phyloP scores from a whole-genome alignment of 2,329 filamentous ascomycete species.

The Cladosporium austrohemisphaericum region DNA sequence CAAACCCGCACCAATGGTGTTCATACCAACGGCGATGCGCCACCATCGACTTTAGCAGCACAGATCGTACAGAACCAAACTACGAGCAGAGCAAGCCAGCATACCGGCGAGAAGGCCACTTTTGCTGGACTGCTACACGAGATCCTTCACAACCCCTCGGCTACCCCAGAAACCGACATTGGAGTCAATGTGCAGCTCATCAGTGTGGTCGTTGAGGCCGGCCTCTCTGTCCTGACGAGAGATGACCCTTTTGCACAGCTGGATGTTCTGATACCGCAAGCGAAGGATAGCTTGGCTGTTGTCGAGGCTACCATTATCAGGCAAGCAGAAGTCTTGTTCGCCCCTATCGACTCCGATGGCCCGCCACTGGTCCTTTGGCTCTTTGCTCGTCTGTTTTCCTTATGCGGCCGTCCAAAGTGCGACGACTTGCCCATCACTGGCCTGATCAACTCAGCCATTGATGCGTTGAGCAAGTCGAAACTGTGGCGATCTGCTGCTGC shows the following conservation, averaged over 20 bases:
- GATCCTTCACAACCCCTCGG: constrained; percentile 46
- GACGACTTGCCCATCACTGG: constrained; percentile 39
- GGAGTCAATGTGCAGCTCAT: constrained; percentile 81
- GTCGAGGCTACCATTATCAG: constrained; percentile 71
- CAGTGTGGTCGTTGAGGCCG: constrained; percentile 75
- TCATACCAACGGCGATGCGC: constrained; percentile 30
- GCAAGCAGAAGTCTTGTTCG: constrained; percentile 64
- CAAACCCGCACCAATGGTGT: constrained; percentile 28
- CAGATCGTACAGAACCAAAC: constrained; percentile 75
- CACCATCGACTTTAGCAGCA: constrained; percentile 74
- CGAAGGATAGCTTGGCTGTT: constrained; percentile 71
- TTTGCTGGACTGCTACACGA: constrained; percentile 71
- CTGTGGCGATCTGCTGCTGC: constrained; percentile 35
- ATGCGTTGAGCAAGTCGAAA: constrained; percentile 34
- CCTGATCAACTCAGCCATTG: constrained; percentile 37
- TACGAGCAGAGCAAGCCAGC: constrained; percentile 54
- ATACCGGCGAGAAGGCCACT: constrained; percentile 53
- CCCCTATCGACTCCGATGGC: constrained; percentile 32
- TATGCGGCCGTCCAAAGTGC: constrained; percentile 43
- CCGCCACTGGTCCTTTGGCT: constrained; percentile 54
- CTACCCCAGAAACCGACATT: constrained; percentile 59
- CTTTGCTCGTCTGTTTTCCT: constrained; percentile 49
- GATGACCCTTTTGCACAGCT: constrained; percentile 65
- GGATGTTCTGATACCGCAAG: constrained; percentile 56
- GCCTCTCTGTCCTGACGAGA: constrained; percentile 65